Evolutionary conservation across 2,329 filamentous ascomycete species (phyloP).

Genomic region (Coniella lustricola): DNA sequence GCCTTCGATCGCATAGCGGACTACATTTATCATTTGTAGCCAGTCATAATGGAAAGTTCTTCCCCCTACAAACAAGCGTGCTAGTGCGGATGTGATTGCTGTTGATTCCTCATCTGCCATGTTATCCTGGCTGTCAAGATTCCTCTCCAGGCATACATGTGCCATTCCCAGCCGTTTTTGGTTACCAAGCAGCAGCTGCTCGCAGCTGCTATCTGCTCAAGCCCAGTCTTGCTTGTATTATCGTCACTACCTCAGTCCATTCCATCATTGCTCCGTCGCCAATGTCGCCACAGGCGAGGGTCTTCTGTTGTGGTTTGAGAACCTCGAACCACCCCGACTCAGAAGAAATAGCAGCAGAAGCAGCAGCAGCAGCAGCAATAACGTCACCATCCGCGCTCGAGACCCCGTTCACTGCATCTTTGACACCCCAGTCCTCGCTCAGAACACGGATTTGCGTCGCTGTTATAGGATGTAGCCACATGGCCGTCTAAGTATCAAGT

Average conservation of each 20-base stretch:
- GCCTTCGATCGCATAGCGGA: no score
- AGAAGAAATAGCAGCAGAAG: no score
- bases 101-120: no score
- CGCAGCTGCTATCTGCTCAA: conserved; percentile 20
- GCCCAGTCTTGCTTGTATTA: conserved; percentile 50
- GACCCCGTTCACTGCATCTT: conserved; percentile 23
- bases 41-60: no score
- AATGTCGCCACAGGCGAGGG: conserved; percentile 76
- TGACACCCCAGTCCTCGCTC: conserved; percentile 64
- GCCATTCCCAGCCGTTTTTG: no score
- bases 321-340: conserved; percentile 53
- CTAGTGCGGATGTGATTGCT: no score
- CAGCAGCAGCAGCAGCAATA: no score
- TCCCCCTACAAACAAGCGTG: no score
- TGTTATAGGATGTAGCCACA: conserved; percentile 85
- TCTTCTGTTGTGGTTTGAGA: conserved; percentile 65
- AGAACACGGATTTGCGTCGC: conserved; percentile 62
- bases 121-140: no score
- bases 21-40: no score
- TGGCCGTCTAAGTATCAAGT: conserved; percentile 36
- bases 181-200: no score
- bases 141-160: no score
- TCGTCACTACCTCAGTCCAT: conserved; percentile 66
- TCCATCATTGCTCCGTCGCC: conserved; percentile 78
- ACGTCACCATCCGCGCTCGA: not conserved